phyloP scores from a whole-genome alignment of 345 rosid genomes.

The Brassica cretica region DNA sequence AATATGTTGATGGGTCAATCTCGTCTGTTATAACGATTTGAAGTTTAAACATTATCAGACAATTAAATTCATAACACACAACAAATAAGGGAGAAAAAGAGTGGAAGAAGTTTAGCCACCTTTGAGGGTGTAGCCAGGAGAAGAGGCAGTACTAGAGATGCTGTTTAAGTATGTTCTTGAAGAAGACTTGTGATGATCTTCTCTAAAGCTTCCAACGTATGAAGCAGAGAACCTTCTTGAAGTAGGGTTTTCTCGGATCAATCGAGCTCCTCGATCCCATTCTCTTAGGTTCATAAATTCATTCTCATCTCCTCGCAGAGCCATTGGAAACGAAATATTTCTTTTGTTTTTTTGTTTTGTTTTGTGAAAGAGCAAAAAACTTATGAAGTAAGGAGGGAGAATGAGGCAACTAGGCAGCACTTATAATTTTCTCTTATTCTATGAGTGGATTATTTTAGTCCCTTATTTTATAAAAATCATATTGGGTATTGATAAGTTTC shows the following conservation, averaged over 20 bases:
- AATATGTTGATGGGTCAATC: slow-evolving; percentile 91
- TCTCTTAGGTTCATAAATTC: slow-evolving; percentile 52
- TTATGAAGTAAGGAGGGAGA: slow-evolving; percentile 31
- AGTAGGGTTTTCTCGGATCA: slow-evolving; percentile 50
- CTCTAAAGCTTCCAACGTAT: slow-evolving; percentile 68
- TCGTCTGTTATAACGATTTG: slow-evolving; percentile 54
- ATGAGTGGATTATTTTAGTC: background rate
- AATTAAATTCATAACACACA: background rate
- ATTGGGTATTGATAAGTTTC: background rate
- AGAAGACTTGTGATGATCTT: slow-evolving; percentile 56
- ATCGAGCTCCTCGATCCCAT: slow-evolving; percentile 55
- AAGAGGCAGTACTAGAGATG: slow-evolving; percentile 89
- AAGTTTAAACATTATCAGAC: background rate
- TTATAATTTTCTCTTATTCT: background rate
- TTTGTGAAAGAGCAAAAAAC: background rate
- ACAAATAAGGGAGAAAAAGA: background rate
- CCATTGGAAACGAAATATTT: slow-evolving; percentile 34
- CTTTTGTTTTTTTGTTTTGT: background rate
- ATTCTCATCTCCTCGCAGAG: slow-evolving; percentile 38
- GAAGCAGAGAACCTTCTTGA: slow-evolving; percentile 86
- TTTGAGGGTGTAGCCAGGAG: slow-evolving; percentile 74
- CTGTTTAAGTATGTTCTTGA: slow-evolving; percentile 56
- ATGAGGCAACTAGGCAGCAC: slow-evolving; percentile 33
- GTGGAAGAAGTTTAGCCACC: slow-evolving; percentile 40
- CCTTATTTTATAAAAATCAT: slow-evolving; percentile 2